Base-by-base conservation (phyloP, 1,284 basidiomycete genomes). In the Puccinia coronata region DNA sequence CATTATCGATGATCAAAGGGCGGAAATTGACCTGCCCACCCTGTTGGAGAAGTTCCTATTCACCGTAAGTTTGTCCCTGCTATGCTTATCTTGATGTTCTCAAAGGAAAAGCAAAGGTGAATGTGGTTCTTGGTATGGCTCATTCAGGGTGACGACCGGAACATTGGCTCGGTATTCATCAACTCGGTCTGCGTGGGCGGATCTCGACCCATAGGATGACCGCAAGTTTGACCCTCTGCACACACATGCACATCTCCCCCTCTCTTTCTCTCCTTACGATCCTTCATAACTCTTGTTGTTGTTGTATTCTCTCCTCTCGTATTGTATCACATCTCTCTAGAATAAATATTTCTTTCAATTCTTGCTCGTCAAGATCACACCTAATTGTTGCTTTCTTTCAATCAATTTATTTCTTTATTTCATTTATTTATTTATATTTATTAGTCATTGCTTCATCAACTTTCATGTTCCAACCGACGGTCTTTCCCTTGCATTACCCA, bases 111-210 rank as follows among this genome's bases (percentile, higher is more conserved):
- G 3, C 2, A 34, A 28, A 28, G 49, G 18, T 34, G 11, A 18
- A 8, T 31, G 28, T 69, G 65, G 8, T 63, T 63, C 18, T 63
- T 39, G 59, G 59, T 0, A 39, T 63, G 34, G 1, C 70, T 85
- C 1, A 83, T 39, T 47, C 43, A 83, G 82, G 84, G 85, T 36
- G 95, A 98, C 86, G 92, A 96, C 86, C 88, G 95, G 84, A 96
- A 98, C 86, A 92, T 98, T 79, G 88, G 87, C 49, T 88, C 88
- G 73, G 96, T 98, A 28, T 96, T 92, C 86, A 95, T 98, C 14
- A 90, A 93, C 83, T 95, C 95, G 0, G 86, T 88, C 67, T 86
- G 90, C 43, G 90, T 98, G 47, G 94, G 94, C 36, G 95, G 95
- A 16, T 84, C 86, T 16, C 65, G 83, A 49, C 84, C 70, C 31